Percentiles rank a stretch among this genome's conserved stretches.
phyloP scores from a whole-genome alignment of 2,329 filamentous ascomycete genomes.

The Whalleya microplaca region DNA sequence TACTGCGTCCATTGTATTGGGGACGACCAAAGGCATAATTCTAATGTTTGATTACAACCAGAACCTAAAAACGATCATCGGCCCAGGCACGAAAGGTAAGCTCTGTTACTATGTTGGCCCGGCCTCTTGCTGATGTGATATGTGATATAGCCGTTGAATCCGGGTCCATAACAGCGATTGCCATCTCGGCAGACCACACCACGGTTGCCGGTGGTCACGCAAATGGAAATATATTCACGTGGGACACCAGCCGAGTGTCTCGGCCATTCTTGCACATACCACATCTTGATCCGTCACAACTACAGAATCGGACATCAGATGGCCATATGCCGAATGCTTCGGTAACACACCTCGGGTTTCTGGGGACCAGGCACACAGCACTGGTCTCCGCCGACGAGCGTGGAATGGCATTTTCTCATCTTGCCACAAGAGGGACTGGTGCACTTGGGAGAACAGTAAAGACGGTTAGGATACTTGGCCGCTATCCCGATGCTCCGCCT shows the following conservation, averaged over 20 bases:
- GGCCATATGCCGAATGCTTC: constrained; percentile 80
- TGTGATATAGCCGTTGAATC: constrained; percentile 76
- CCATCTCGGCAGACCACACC: constrained; percentile 90
- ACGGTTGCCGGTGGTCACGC: constrained; percentile 90
- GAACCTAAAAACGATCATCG: constrained; percentile 90
- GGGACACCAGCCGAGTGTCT: constrained; percentile 84
- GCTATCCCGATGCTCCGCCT: constrained; percentile 77
- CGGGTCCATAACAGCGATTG: constrained; percentile 82
- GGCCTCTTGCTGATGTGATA: constrained; percentile 13
- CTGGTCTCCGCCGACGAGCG: constrained; percentile 92
- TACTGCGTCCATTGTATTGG: constrained; percentile 84
- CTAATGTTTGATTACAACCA: constrained; percentile 98
- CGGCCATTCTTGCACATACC: constrained; percentile 88
- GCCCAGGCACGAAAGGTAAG: constrained; percentile 83
- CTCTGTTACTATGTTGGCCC: constrained; percentile 29
- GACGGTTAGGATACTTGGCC: constrained; percentile 85
- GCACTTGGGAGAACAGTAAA: constrained; percentile 84
- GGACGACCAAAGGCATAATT: constrained; percentile 92
- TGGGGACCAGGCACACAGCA: constrained; percentile 91
- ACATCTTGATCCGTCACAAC: constrained; percentile 68
- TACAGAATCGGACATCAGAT: constrained; percentile 70
- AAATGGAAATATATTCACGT: constrained; percentile 92
- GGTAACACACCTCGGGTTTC: constrained; percentile 89
- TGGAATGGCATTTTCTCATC: constrained; percentile 97
- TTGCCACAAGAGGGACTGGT: constrained; percentile 89